Evolutionary conservation across 352 stramenopile genomes (phyloP).

Genomic region (Plasmopara muralis): DNA sequence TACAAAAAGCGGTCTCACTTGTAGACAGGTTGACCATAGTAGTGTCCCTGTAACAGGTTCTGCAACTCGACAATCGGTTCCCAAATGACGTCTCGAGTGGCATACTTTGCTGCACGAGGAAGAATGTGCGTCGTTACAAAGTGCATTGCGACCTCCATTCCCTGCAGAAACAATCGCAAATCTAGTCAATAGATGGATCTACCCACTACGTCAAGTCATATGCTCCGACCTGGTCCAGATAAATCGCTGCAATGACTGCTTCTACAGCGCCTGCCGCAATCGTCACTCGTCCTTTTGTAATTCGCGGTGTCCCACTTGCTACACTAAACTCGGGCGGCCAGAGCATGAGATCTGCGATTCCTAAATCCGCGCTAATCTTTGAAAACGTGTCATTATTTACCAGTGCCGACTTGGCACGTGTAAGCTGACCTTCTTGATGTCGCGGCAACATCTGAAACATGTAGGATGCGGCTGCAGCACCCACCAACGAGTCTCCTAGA

Average conservation of each 20-base stretch:
- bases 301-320: constrained; percentile 21
- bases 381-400: constrained; percentile 76
- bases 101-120: constrained; percentile 45
- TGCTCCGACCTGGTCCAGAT: constrained; percentile 52
- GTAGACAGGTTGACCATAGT: constrained; percentile 57
- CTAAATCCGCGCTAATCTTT: constrained; percentile 51
- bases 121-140: constrained; percentile 65
- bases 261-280: constrained; percentile 74
- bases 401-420: constrained; percentile 52
- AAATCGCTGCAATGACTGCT: constrained; percentile 69
- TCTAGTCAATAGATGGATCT: not conserved
- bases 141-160: constrained; percentile 50
- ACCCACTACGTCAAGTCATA: not conserved
- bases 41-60: constrained; percentile 57
- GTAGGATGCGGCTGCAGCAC: constrained; percentile 48
- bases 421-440: constrained; percentile 73
- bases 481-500: constrained; percentile 70
- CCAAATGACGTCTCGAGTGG: constrained; percentile 43
- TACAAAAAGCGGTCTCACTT: constrained; percentile 28
- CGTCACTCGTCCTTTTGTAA: constrained; percentile 51
- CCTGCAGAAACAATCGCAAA: constrained; percentile 16
- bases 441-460: constrained; percentile 67
- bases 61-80: constrained; percentile 62
- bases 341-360: constrained; percentile 56
- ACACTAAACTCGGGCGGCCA: constrained; percentile 40